Base-by-base conservation (phyloP, 306 rosid species). In the Biancaea sappan region DNA sequence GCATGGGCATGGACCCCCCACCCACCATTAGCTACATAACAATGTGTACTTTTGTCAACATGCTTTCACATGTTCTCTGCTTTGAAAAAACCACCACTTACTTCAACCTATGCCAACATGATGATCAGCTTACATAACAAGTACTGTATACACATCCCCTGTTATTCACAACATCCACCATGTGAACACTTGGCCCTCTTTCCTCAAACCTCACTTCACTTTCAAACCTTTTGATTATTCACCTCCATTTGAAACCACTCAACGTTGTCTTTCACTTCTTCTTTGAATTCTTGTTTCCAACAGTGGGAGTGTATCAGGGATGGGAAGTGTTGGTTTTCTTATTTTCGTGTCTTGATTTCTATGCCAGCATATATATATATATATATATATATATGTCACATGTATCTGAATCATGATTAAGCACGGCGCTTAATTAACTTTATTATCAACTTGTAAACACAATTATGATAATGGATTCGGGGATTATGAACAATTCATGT, bases 381-480 rank as follows among this genome's bases (percentile, higher is more conserved):
- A n/a, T n/a, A n/a, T n/a, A n/a, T n/a, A n/a, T n/a, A n/a, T n/a
- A n/a, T n/a, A n/a, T n/a, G n/a, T 34, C 37, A 34, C 5, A 34
- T 34, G 37, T 34, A 34, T 34, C 1, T 11, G 46, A 40, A 1
- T 40, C 46, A 10, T 40, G 46, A 10, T 10, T 11, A 40, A 40
- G 13, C 15, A 11, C 38, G 38, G 7, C 38, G 1, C 38, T 38
- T 9, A 7, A 38, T 9, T 38, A 0, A n/a, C n/a, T n/a, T n/a
- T n/a, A n/a, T n/a, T n/a, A 50, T 18, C 37, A 72, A 43, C 53
- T 72, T 79, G 78, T 54, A 72, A 63, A 72, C 78, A 79, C 74
- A 43, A 79, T 72, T 32, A 78, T 78, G 37, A 14, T 16, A 15
- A 14, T 29, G 28, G 59, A 40, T 28, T 61, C 10, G 35, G 24